A percentile compares a stretch with the other conserved stretches of the same genome.
These are phyloP conservation scores for Penicillium digitatum DNA, from an alignment of 2,329 filamentous ascomycete species.

Conservation along the genomic window DNA sequence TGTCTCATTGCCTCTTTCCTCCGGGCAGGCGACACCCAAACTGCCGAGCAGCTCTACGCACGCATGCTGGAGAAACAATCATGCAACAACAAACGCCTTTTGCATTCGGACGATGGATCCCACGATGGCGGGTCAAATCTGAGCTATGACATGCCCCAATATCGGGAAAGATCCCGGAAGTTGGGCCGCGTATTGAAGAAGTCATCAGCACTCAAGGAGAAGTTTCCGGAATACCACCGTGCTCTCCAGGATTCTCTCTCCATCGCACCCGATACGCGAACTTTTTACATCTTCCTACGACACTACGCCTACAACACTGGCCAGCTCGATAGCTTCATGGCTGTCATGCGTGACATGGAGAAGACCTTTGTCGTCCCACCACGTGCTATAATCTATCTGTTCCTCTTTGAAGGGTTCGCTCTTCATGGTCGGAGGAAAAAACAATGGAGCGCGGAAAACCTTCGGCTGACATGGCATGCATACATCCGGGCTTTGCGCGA, in stretches of 20 bases:
- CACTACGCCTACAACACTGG: slow-evolving; percentile 67
- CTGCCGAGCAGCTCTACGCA: slow-evolving; percentile 75
- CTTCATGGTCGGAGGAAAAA: slow-evolving; percentile 65
- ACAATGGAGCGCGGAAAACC: slow-evolving; percentile 67
- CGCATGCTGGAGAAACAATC: slow-evolving; percentile 69
- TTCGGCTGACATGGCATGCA: slow-evolving; percentile 64
- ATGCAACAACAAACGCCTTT: slow-evolving; percentile 35
- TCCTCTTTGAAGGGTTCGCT: slow-evolving; percentile 78
- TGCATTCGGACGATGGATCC: neutral
- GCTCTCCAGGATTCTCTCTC: slow-evolving; percentile 62
- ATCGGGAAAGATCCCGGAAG: slow-evolving; percentile 39
- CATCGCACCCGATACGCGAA: slow-evolving; percentile 70
- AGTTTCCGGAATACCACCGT: slow-evolving; percentile 55
- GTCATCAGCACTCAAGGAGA: slow-evolving; percentile 41
- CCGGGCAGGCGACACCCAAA: slow-evolving; percentile 67
- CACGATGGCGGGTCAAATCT: neutral
- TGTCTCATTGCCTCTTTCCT: slow-evolving; percentile 77
- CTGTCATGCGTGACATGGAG: slow-evolving; percentile 75
- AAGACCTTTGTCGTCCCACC: slow-evolving; percentile 62
- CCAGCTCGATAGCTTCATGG: slow-evolving; percentile 65
- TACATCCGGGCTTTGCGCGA: slow-evolving; percentile 51
- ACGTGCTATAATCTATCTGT: slow-evolving; percentile 72
- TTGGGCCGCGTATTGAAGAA: slow-evolving; percentile 49
- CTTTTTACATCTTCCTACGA: slow-evolving; percentile 74
- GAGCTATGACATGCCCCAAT: slow-evolving; percentile 35